These are phyloP conservation scores for Leishmania major DNA, from an alignment of 208 protist genomes.

Conservation along the genomic window DNA sequence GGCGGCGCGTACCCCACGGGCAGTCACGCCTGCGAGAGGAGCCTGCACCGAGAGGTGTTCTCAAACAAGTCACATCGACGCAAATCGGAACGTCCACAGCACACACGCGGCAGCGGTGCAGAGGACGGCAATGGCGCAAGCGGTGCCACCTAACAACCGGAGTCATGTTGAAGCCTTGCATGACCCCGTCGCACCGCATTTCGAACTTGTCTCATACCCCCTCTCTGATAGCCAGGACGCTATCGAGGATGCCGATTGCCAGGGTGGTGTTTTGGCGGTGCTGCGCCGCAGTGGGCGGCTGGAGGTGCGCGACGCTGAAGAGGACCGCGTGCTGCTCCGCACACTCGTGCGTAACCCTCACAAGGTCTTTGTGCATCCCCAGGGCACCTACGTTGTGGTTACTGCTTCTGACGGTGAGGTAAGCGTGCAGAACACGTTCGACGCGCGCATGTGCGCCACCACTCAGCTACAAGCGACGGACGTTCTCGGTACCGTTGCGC, in stretches of 20 bases:
- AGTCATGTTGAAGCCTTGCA: conserved; percentile 11
- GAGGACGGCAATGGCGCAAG: not conserved
- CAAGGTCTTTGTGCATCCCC: conserved; percentile 74
- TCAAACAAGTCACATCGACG: not conserved
- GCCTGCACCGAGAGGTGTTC: no score
- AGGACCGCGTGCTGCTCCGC: conserved; percentile 39
- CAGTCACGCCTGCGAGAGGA: not conserved
- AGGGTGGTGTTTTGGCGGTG: conserved; percentile 59
- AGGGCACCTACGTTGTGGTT: conserved; percentile 47
- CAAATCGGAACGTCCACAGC: not conserved
- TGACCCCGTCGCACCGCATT: conserved; percentile 24
- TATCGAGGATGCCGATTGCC: conserved; percentile 55
- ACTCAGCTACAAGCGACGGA: conserved; percentile 33
- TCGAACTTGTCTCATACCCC: conserved; percentile 22
- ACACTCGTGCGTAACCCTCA: conserved; percentile 60
- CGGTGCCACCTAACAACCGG: not conserved
- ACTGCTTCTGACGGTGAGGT: conserved; percentile 65
- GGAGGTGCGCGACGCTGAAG: conserved; percentile 46
- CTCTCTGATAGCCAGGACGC: conserved; percentile 9
- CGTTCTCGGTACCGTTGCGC: conserved; percentile 7
- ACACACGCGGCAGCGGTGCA: not conserved
- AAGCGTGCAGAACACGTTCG: conserved; percentile 44
- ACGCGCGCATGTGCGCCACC: conserved; percentile 29
- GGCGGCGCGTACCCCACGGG: not conserved
- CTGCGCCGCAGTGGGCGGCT: conserved; percentile 51